These are phyloP conservation scores for Xylogone sp. DNA, from an alignment of 2,329 filamentous ascomycete species.

Conservation along the genomic window DNA sequence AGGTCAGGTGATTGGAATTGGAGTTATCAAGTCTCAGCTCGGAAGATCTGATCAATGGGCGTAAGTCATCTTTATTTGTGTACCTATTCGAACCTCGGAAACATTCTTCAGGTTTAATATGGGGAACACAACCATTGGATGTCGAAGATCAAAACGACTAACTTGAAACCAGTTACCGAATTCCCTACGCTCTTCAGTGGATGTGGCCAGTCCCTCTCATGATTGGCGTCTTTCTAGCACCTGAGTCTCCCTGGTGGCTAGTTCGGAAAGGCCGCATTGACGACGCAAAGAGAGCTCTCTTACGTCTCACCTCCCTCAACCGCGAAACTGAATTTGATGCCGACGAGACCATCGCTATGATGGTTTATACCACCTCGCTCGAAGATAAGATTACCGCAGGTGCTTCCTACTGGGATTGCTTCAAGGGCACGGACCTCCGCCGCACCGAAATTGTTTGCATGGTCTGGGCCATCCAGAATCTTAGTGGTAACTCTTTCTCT, in stretches of 20 bases:
- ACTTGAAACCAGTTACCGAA: conserved; percentile 33
- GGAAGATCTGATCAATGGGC: conserved; percentile 43
- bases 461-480: conserved; percentile 62
- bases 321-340: conserved; percentile 41
- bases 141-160: conserved; percentile 29
- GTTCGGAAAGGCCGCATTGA: conserved; percentile 40
- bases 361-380: conserved; percentile 53
- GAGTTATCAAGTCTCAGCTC: conserved; percentile 45
- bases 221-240: conserved; percentile 42
- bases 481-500: conserved; percentile 61
- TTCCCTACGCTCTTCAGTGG: conserved; percentile 49
- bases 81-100: not conserved
- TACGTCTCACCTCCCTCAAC: conserved; percentile 28
- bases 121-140: too few species aligned
- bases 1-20: conserved; percentile 46
- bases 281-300: conserved; percentile 38
- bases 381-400: conserved; percentile 44
- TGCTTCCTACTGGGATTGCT: conserved; percentile 47
- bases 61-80: conserved; percentile 11
- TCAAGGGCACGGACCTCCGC: conserved; percentile 44
- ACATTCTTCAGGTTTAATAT: too few species aligned
- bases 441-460: conserved; percentile 55
- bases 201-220: conserved; percentile 48
- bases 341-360: conserved; percentile 47
- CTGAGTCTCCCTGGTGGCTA: conserved; percentile 49